These are phyloP conservation scores for Staphylotrichum tortipilum DNA, from an alignment of 495 filamentous ascomycete species.

Conservation along the genomic window DNA sequence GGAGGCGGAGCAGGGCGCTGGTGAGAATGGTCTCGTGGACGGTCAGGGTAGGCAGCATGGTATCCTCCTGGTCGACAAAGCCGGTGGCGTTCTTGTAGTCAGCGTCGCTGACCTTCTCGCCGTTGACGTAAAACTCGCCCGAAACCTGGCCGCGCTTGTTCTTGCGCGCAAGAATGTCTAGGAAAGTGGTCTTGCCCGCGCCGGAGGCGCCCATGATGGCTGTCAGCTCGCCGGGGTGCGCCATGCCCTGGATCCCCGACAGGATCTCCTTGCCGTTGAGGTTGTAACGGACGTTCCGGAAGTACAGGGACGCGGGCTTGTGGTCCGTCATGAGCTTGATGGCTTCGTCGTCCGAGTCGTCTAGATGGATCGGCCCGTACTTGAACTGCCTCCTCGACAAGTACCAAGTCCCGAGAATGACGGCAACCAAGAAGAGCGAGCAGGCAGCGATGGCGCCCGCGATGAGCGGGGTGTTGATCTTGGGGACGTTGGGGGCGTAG, in stretches of 20 bases:
- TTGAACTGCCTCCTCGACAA: slow-evolving; percentile 64
- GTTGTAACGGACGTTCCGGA: slow-evolving; percentile 78
- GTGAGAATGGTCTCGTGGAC: slow-evolving; percentile 97
- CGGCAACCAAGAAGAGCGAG: slow-evolving; percentile 76
- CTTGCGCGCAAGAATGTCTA: slow-evolving; percentile 94
- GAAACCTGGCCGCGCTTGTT: slow-evolving; percentile 79
- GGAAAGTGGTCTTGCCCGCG: slow-evolving; percentile 93
- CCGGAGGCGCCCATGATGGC: slow-evolving; percentile 98
- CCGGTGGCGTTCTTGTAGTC: slow-evolving; percentile 88
- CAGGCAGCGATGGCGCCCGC: slow-evolving; percentile 86
- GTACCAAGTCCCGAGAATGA: slow-evolving; percentile 81
- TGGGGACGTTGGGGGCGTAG: slow-evolving; percentile 78
- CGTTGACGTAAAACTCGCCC: slow-evolving; percentile 89
- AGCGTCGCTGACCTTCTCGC: slow-evolving; percentile 74
- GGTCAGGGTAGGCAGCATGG: slow-evolving; percentile 92
- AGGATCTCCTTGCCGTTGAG: slow-evolving; percentile 86
- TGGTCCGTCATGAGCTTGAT: slow-evolving; percentile 82
- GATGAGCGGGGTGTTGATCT: slow-evolving; percentile 95
- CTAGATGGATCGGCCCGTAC: slow-evolving; percentile 68
- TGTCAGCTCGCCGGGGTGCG: slow-evolving; percentile 81
- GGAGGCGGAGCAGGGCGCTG: slow-evolving; percentile 82
- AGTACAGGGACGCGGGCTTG: slow-evolving; percentile 80
- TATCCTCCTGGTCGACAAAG: slow-evolving; percentile 97
- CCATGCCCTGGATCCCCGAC: slow-evolving; percentile 67
- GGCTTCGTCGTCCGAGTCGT: slow-evolving; percentile 84